Evolutionary conservation across 2,329 filamentous ascomycete genomes (phyloP).

Genomic region (Dothiorella sarmentorum): DNA sequence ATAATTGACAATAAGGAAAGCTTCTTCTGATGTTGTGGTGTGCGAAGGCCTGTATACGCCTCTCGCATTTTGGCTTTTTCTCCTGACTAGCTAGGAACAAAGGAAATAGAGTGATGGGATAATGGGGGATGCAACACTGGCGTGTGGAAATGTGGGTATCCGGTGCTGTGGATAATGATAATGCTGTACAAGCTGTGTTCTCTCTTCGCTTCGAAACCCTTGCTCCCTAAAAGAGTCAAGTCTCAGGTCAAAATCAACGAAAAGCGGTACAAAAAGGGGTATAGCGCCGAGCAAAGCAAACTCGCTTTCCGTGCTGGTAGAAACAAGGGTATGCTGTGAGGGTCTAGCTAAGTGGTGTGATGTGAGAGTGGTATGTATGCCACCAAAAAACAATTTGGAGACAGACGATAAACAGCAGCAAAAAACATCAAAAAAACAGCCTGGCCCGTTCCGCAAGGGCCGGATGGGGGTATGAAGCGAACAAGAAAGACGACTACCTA

Average conservation of each 20-base stretch:
- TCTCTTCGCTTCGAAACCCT: neutral
- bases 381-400: neutral
- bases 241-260: constrained; percentile 11
- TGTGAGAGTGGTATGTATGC: constrained; percentile 15
- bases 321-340: constrained; percentile 13
- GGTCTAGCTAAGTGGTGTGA: constrained; percentile 13
- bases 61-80: neutral
- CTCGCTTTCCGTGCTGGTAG: constrained; percentile 16
- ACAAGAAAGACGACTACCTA: constrained; percentile 17
- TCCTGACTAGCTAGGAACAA: constrained; percentile 9
- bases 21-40: neutral
- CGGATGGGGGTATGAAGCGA: constrained; percentile 19
- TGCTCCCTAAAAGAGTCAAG: neutral
- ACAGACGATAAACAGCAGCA: neutral
- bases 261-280: constrained; percentile 15
- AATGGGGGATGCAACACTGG: constrained; percentile 6
- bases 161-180: neutral
- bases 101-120: constrained; percentile 2
- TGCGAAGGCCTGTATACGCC: neutral
- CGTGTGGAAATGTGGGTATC: neutral
- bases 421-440: constrained; percentile 17
- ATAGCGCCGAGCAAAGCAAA: constrained; percentile 16
- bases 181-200: constrained; percentile 13
- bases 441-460: constrained; percentile 12
- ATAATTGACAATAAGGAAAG: neutral